Conservation (phyloP, 495 filamentous ascomycete genomes). For the Penicillium tannophilum region DNA sequence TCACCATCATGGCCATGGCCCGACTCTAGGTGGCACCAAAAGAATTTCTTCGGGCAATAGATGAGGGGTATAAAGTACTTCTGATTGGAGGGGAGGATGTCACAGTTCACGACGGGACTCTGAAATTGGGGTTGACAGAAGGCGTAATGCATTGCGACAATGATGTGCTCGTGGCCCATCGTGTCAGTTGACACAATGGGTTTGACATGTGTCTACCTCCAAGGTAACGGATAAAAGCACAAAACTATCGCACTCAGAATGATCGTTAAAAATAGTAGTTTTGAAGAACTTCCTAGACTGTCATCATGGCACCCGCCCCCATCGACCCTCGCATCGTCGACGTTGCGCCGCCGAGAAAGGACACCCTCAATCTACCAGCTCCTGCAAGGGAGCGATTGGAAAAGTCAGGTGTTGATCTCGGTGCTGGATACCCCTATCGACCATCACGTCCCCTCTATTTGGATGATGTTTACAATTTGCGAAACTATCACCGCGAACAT, state of each 20-base stretch:
- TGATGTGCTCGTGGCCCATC: constrained; percentile 39
- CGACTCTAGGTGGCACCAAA: not conserved
- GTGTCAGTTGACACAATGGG: not conserved
- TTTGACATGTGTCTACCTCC: constrained; percentile 11
- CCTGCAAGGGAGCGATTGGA: constrained; percentile 57
- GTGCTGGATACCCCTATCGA: constrained; percentile 67
- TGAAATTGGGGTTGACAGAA: constrained; percentile 7
- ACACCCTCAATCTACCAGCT: constrained; percentile 59
- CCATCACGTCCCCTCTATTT: constrained; percentile 65
- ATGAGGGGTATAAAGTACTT: not conserved
- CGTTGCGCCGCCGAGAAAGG: constrained; percentile 60
- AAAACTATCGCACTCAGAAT: not conserved
- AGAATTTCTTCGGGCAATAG: not conserved
- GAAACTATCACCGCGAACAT: constrained; percentile 57
- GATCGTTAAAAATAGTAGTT: not conserved
- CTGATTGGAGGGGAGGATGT: not conserved
- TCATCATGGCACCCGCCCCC: constrained; percentile 47
- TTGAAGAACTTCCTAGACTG: not conserved
- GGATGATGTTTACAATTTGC: constrained; percentile 66
- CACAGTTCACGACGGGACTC: not conserved
- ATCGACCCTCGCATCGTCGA: constrained; percentile 63
- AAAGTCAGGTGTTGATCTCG: constrained; percentile 65
- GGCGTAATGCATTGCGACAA: constrained; percentile 21
- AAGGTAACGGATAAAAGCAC: not conserved
- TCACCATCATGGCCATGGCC: not conserved